Percentiles rank a stretch among this genome's conserved stretches.
Evolutionary conservation across 495 filamentous ascomycete genomes (phyloP).

Genomic region (Penicillium flavigenum): DNA sequence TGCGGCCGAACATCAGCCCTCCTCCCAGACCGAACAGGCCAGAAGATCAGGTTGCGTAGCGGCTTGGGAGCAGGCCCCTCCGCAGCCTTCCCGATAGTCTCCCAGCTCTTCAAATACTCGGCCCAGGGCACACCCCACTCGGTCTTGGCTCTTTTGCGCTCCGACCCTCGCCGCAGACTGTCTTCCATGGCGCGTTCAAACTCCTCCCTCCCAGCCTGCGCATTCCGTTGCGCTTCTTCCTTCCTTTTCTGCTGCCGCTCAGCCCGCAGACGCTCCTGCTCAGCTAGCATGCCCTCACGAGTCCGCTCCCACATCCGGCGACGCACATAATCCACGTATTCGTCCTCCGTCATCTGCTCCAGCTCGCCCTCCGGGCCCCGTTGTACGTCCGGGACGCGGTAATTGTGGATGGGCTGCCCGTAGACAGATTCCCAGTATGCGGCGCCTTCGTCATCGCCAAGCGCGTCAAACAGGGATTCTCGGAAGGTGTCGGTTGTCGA

Average conservation of each 20-base stretch:
- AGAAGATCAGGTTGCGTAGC: conserved; percentile 59
- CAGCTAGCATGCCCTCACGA: conserved; percentile 60
- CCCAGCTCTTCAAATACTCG: conserved; percentile 64
- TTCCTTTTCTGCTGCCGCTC: conserved; percentile 50
- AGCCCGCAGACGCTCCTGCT: conserved; percentile 61
- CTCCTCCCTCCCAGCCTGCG: conserved; percentile 30
- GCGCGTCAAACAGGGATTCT: conserved; percentile 97
- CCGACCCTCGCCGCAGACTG: conserved; percentile 51
- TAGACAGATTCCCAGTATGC: conserved; percentile 93
- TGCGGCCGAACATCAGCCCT: conserved; percentile 59
- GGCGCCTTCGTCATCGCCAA: conserved; percentile 96
- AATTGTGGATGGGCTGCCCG: conserved; percentile 82
- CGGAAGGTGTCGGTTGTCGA: conserved; percentile 76
- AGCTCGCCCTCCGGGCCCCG: conserved; percentile 57
- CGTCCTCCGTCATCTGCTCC: conserved; percentile 86
- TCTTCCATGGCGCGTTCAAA: conserved; percentile 52
- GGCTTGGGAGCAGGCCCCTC: conserved; percentile 10
- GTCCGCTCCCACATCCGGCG: conserved; percentile 92
- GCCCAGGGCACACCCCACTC: conserved; percentile 58
- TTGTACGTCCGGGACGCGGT: conserved; percentile 42
- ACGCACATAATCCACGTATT: conserved; percentile 83
- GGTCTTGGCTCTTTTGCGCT: conserved; percentile 47
- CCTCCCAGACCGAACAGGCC: conserved; percentile 72
- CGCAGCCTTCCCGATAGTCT: conserved; percentile 45
- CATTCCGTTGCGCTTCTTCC: conserved; percentile 40